Evolutionary conservation across 495 filamentous ascomycete species (phyloP), one percentile per base, ranked within the genome.

Genomic region (Daldinia concentrica): DNA sequence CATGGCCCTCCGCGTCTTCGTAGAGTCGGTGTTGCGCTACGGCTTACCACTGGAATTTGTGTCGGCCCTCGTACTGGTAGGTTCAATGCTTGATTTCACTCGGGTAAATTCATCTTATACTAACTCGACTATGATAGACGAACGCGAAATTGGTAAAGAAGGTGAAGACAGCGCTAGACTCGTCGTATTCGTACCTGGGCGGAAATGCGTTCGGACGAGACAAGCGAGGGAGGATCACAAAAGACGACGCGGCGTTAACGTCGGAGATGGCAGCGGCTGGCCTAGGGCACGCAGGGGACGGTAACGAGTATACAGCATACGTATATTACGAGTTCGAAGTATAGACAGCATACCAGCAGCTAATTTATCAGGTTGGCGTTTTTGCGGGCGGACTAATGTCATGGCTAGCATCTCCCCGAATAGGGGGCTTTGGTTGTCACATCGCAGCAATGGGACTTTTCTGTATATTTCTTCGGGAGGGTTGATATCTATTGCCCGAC

Each of bases 1-100:
- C 15, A 84, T 98, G 76, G 91, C 94, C 5, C 82, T 99, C 69
- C 85, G 95, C 48, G 94, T 99, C 39, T 99, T 98, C 79, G 95
- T 99, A 19, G 95, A 99, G 85, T 97, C 94, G 11, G 94, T 98
- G 19, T 82, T 98, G 76, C 87, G 95, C 68, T 99, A 98, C 78
- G 95, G 95, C 6, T 77, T 99, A 68, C 95, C 95, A 34, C 78
- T 97, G 72, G 90, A 93, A 73, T 98, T 93, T 82, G 90, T 97
- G 51, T 92, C 89, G 70, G 93, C 88, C 56, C 81, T 98, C 55
- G 82, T 98, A 58, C 86, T 90, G 89, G 95, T 98, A 88, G 71
- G 89, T 82, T 24, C 56, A 32, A 24, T 11, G 5, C 12, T 15
- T 2, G 12, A 4, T 19, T 14, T 45, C 50, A 17, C 17, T 4